Conservation (phyloP, 2,329 filamentous ascomycete genomes). For the Exophiala aquamarina region DNA sequence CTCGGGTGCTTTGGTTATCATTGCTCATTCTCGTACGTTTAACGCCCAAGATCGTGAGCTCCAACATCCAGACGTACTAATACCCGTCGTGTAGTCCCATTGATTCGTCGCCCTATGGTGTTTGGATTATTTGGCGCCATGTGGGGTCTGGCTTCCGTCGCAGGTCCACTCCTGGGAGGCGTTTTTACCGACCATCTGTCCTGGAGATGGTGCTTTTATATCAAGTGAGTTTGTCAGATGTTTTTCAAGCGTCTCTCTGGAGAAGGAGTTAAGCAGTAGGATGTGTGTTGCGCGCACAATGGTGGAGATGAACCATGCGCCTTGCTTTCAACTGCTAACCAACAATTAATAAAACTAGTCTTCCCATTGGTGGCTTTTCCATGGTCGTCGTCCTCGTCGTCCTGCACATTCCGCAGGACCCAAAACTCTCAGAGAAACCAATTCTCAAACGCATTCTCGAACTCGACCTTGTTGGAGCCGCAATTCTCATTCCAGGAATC, state of each 20-base stretch:
- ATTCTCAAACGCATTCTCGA: conserved; percentile 22
- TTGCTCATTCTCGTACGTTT: conserved; percentile 27
- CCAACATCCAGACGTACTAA: too few relatives aligned
- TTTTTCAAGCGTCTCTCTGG: too few relatives aligned
- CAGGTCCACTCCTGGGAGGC: conserved; percentile 41
- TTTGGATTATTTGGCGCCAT: conserved; percentile 51
- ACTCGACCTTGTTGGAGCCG: conserved; percentile 25
- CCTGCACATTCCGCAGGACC: conserved; percentile 33
- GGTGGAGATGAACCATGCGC: too few relatives aligned
- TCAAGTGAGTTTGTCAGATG: conserved; percentile 38
- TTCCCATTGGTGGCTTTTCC: conserved; percentile 38
- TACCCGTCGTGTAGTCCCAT: conserved; percentile 24
- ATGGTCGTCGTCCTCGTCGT: conserved; percentile 32
- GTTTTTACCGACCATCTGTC: conserved; percentile 43
- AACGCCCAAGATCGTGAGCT: too few relatives aligned
- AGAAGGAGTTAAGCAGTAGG: too few relatives aligned
- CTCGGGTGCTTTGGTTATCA: conserved; percentile 21
- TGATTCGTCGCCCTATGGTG: conserved; percentile 26
- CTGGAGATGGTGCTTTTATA: conserved; percentile 55
- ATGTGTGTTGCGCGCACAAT: too few relatives aligned
- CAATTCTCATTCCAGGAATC: conserved; percentile 44
- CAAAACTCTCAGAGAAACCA: conserved; percentile 15
- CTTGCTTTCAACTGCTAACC: neutral
- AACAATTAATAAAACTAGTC: conserved; percentile 36
- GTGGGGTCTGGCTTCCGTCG: conserved; percentile 54